Percentiles rank a stretch among this genome's conserved stretches.
These are phyloP conservation scores for Dendrocalamus latiflorus DNA, from an alignment of 202 grass and related monocot species.

Conservation along the genomic window DNA sequence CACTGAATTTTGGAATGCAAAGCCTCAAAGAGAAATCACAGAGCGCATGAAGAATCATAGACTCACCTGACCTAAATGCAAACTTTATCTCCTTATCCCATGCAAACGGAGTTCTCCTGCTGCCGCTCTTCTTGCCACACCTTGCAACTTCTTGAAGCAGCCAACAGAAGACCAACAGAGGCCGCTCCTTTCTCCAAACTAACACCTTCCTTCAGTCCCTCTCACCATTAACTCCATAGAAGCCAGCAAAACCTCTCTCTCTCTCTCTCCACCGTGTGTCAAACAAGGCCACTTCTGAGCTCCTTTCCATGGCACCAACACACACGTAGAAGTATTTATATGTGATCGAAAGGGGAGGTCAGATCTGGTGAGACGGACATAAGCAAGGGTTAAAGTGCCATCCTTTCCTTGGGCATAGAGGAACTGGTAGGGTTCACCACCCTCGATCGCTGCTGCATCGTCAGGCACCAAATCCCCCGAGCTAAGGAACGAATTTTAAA, in stretches of 20 bases:
- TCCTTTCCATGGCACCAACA: slow-evolving; percentile 1
- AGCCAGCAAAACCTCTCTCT: neutral
- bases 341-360: neutral
- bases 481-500: slow-evolving; percentile 57
- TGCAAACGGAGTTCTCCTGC: neutral
- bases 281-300: slow-evolving; percentile 4
- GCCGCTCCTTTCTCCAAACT: neutral
- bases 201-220: neutral
- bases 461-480: slow-evolving; percentile 36
- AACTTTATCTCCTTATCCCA: slow-evolving; percentile 5
- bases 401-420: slow-evolving; percentile 71
- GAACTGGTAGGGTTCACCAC: slow-evolving; percentile 32
- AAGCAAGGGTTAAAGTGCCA: slow-evolving; percentile 36
- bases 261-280: neutral
- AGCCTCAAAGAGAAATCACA: neutral
- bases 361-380: neutral
- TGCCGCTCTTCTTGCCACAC: neutral
- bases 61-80: slow-evolving; percentile 3
- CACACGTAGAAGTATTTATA: slow-evolving; percentile 9
- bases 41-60: neutral
- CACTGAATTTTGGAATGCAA: neutral
- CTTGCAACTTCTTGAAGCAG: neutral
- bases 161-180: neutral
- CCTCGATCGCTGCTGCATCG: neutral
- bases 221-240: slow-evolving; percentile 28